Base-by-base conservation (phyloP, 805 yeast species). In the Saccharomycopsis sp. region DNA sequence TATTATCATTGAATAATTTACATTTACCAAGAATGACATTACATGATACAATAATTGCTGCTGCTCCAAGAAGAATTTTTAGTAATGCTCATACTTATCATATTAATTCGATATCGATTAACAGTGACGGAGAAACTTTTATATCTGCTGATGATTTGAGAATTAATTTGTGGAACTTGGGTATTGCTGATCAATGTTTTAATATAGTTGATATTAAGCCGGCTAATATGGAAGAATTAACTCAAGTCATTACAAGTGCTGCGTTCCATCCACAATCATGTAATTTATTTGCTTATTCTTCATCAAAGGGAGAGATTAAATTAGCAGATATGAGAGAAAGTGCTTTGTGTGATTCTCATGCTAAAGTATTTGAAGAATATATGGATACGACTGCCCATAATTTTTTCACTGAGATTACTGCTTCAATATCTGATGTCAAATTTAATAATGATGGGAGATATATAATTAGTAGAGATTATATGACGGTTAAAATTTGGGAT, bases 401-500 rank as follows among this genome's bases (percentile, higher is more conserved):
- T 59, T 93, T 93, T 62, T 93, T 93, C 69, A 89, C 98, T 8
- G 99, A 93, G 64, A 93, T 93, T 63, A 93, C 97, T 1, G 81
- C 94, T 29, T 81, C 93, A 36, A 93, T 93, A 48, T 81, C 94
- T 24, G 98, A 93, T 67, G 94, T 89, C 46, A 85, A 88, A 62
- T 93, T 93, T 62, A 78, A 93, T 55, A 75, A 81, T 45, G 86
- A 90, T 63, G 99, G 99, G 36, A 75, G 93, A 56, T 88, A 93
- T 64, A 85, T 93, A 60, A 96, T 90, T n/a, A 79, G 94, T 34
- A 79, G 99, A 61, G 99, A 93, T 70, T 93, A 93, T 64, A 77
- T 93, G 85, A 86, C 96, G 8, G 96, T 90, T 27, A 93, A 93
- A 66, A 83, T 93, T 55, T 93, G 99, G 99, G 99, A 93, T 69